Base-by-base conservation (phyloP, 2,329 filamentous ascomycete genomes). In the Fusarium phyllophilum region DNA sequence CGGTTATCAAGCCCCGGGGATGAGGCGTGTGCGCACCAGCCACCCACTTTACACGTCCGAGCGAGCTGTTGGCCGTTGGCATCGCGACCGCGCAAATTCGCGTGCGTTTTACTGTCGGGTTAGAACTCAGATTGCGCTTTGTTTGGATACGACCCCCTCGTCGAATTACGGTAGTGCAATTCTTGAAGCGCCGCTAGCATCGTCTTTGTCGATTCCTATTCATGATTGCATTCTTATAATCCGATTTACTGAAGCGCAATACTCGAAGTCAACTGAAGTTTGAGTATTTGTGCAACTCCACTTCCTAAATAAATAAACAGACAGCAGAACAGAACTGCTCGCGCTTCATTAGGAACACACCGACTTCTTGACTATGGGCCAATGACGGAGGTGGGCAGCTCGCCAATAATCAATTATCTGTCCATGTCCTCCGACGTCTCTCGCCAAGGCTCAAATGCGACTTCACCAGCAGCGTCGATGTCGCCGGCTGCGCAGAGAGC, bases 341-440 rank as follows among this genome's bases (percentile, higher is more conserved):
- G 54, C 73, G 39, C 60, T 54, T 51, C 55, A 57, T 49, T 60
- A 22, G 45, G 20, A n/a, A 46, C 62, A 62, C 57, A 61, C 56
- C 62, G 57, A 59, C 58, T 62, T 62, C 58, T 67, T 75, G 77
- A 77, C 66, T 80, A 83, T 82, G 81, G 79, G 78, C 74, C 78
- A 78, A 81, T 82, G 79, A 82, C 76, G 74, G 69, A 73, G 69
- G 62, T 65, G 61, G 71, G 69, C 77, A 66, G 64, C 67, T 73
- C 73, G 76, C 78, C 80, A 77, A 81, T 48, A 78, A 77, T 75
- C 41, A 79, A 77, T 74, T 72, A 66, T 76, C 68, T 68, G 69
- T 57, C 46, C 67, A 72, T 75, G 74, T 76, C 75, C 59, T 62
- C 64, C 68, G 65, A 72, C 49, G 31, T 57, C 56, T 76, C 62